phyloP scores from a whole-genome alignment of 192 early-diverging fungal genomes.

The Haplosporangium gracile region DNA sequence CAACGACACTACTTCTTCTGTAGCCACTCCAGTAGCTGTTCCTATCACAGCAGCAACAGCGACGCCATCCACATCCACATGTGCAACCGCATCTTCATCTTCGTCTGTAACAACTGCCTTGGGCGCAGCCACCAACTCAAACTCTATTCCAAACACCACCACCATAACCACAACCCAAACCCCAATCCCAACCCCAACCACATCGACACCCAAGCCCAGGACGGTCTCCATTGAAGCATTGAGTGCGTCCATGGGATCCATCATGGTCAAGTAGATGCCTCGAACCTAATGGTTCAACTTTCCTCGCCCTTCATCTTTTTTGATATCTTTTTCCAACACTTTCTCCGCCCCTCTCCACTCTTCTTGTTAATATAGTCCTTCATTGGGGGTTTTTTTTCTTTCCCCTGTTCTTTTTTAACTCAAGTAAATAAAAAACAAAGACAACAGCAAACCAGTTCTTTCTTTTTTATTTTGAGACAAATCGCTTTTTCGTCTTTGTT shows the following conservation, averaged over 20 bases:
- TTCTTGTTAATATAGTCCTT: slow-evolving; percentile 4
- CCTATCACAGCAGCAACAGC: background rate
- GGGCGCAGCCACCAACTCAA: slow-evolving; percentile 15
- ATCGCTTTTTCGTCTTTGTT: slow-evolving; percentile 14
- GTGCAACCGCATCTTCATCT: background rate
- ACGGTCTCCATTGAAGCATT: slow-evolving; percentile 14
- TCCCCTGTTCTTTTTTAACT: background rate
- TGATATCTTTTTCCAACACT: background rate
- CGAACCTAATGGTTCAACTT: background rate
- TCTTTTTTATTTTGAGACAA: background rate
- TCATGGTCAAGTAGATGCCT: slow-evolving; percentile 32
- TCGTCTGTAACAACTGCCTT: background rate
- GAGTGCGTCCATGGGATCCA: slow-evolving; percentile 25
- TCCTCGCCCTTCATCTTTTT: background rate
- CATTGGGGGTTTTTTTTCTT: background rate
- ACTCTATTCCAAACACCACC: background rate
- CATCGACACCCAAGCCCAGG: background rate
- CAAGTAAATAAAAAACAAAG: background rate
- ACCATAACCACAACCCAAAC: background rate
- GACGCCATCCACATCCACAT: background rate
- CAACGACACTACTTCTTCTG: background rate
- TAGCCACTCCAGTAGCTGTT: background rate
- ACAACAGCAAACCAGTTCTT: background rate
- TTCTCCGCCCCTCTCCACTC: background rate
- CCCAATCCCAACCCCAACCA: background rate